Evolutionary conservation across 2,329 filamentous ascomycete genomes (phyloP).

Genomic region (Penicillium digitatum): DNA sequence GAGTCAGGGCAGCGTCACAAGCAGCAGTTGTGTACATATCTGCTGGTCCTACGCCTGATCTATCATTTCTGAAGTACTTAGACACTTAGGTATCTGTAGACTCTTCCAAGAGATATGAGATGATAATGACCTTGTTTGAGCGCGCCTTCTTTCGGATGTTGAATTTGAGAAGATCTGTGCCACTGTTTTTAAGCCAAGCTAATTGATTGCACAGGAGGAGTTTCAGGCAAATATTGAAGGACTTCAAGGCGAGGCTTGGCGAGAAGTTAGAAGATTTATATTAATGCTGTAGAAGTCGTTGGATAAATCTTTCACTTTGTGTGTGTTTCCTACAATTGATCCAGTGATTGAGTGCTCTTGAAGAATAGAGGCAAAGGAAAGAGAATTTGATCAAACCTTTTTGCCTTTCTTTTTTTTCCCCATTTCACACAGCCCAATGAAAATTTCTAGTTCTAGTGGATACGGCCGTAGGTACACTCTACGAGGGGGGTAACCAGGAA

Average conservation of each 20-base stretch:
- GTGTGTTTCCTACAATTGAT: neutral
- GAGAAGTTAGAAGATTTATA: neutral
- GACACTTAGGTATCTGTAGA: too few species aligned
- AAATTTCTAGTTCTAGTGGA: neutral
- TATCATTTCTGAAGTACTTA: too few species aligned
- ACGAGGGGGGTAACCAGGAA: neutral
- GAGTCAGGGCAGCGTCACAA: too few species aligned
- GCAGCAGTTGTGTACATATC: too few species aligned
- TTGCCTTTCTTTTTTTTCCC: neutral
- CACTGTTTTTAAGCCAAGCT: neutral
- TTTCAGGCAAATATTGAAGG: neutral
- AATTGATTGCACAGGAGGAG: neutral
- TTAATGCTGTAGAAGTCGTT: neutral
- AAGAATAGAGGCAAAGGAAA: neutral
- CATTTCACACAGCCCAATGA: neutral
- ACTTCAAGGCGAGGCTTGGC: neutral
- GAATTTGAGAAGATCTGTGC: conserved; percentile 4
- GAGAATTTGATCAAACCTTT: neutral
- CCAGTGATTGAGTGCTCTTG: neutral
- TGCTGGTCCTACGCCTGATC: too few species aligned
- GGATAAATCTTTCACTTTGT: neutral
- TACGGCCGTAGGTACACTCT: neutral
- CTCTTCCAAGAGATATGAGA: too few species aligned
- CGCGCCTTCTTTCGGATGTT: neutral
- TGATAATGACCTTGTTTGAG: conserved; percentile 2